These are phyloP conservation scores for Quercus engelmannii DNA, from an alignment of 306 rosid genomes.

Conservation along the genomic window DNA sequence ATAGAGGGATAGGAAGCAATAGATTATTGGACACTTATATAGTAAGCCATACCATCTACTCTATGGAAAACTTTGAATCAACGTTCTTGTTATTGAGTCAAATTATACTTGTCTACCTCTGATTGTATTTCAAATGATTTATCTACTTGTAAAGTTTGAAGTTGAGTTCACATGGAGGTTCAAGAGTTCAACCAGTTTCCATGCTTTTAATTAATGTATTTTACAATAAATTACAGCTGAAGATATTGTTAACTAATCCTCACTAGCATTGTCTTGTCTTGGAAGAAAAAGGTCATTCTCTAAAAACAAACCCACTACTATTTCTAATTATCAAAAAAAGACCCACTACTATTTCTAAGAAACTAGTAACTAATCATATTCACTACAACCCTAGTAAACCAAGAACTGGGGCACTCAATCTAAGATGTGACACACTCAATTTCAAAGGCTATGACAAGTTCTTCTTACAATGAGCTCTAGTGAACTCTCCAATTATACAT, in stretches of 20 bases:
- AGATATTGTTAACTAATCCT: not conserved
- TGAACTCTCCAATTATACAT: not conserved
- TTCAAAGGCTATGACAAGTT: not conserved
- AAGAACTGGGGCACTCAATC: not conserved
- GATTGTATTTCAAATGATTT: slow-evolving; percentile 13
- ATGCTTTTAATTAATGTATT: not conserved
- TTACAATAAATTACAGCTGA: not conserved
- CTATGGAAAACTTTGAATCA: not conserved
- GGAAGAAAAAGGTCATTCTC: not conserved
- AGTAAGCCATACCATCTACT: not conserved
- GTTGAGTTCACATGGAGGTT: not conserved
- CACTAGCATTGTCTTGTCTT: not conserved
- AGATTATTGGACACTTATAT: not conserved
- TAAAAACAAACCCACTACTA: not conserved
- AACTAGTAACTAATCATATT: not conserved
- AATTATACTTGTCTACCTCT: not conserved
- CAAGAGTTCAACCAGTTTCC: not conserved
- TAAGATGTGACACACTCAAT: not conserved
- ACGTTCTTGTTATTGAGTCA: not conserved
- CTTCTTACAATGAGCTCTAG: not conserved
- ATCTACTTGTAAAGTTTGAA: slow-evolving; percentile 1
- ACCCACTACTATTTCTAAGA: not conserved
- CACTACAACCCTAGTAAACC: not conserved
- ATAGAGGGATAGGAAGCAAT: not conserved
- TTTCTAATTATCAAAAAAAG: not conserved